A percentile compares a stretch with the other conserved stretches of the same genome.
phyloP scores from a whole-genome alignment of 2,329 filamentous ascomycete genomes.

The Periconia digitata region DNA sequence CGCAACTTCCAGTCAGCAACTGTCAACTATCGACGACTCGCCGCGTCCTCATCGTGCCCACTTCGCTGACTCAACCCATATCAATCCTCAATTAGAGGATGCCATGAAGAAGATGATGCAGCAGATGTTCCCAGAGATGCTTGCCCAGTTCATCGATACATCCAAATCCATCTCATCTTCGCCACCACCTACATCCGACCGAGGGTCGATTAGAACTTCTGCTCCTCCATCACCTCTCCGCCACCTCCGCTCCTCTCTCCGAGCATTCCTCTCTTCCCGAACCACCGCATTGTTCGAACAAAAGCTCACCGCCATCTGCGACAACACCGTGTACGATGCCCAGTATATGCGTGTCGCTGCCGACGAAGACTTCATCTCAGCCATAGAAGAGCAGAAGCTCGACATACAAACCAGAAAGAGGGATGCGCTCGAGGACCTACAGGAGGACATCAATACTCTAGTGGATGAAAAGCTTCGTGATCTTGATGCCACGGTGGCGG shows the following conservation, averaged over 20 bases:
- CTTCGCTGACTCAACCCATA: neutral
- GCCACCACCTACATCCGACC: neutral
- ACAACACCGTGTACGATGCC: constrained; percentile 3
- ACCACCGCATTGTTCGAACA: neutral
- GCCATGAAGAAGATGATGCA: constrained; percentile 7
- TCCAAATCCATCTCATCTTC: neutral
- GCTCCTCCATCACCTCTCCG: too few relatives aligned
- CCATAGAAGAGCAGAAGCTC: constrained; percentile 5
- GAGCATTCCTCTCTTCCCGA: constrained; percentile 2
- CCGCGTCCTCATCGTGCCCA: neutral
- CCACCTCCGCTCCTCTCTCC: neutral
- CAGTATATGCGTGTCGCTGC: constrained; percentile 3
- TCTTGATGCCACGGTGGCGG: neutral
- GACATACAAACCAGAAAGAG: neutral
- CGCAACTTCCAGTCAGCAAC: constrained; percentile 3
- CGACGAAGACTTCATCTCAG: constrained; percentile 3
- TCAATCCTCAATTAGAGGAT: constrained; percentile 2
- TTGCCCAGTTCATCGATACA: constrained; percentile 6
- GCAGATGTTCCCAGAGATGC: constrained; percentile 4
- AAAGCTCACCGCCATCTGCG: constrained; percentile 1
- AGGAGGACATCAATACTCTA: neutral
- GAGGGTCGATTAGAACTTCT: too few relatives aligned
- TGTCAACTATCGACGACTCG: constrained; percentile 1
- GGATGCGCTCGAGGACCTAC: neutral
- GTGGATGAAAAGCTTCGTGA: constrained; percentile 1